phyloP scores from a whole-genome alignment of 805 yeast genomes.

The Yarrowia phangngaensis region DNA sequence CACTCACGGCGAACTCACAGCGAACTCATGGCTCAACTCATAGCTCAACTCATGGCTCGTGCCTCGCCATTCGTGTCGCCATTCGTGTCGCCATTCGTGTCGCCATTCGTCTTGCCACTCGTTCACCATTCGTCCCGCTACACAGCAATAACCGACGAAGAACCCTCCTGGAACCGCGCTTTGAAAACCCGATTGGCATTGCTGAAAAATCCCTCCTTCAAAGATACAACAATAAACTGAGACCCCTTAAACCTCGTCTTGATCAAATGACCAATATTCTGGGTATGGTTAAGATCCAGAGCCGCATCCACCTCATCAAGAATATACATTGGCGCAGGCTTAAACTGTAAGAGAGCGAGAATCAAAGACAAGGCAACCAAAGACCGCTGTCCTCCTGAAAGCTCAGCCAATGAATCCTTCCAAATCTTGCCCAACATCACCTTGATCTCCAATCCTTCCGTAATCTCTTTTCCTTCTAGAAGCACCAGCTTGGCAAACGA shows the following conservation, averaged over 20 bases:
- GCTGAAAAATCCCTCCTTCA: slow-evolving; percentile 97
- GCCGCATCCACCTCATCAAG: slow-evolving; percentile 99
- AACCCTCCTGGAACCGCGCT: slow-evolving; percentile 94
- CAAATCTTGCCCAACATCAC: slow-evolving; percentile 88
- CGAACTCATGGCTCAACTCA: no score
- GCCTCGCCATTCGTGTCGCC: no score
- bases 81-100: no score
- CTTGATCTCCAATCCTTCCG: slow-evolving; percentile 84
- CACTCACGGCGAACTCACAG: no score
- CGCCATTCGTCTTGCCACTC: no score
- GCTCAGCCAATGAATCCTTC: slow-evolving; percentile 92
- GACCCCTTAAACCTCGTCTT: slow-evolving; percentile 93
- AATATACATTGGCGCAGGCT: slow-evolving; percentile 98
- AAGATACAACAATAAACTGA: slow-evolving; percentile 92
- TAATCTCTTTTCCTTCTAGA: slow-evolving; percentile 72
- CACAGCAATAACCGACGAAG: slow-evolving; percentile 65
- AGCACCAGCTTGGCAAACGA: slow-evolving; percentile 87
- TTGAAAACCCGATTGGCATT: slow-evolving; percentile 93
- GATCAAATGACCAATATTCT: slow-evolving; percentile 93
- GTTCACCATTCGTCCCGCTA: no score
- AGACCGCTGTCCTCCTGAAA: slow-evolving; percentile 96
- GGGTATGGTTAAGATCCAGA: slow-evolving; percentile 92
- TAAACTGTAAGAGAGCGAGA: slow-evolving; percentile 85
- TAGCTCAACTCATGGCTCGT: no score
- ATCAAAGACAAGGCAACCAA: slow-evolving; percentile 88